Base-by-base conservation (phyloP, 2,329 filamentous ascomycete genomes). In the Fusarium temperatum region DNA sequence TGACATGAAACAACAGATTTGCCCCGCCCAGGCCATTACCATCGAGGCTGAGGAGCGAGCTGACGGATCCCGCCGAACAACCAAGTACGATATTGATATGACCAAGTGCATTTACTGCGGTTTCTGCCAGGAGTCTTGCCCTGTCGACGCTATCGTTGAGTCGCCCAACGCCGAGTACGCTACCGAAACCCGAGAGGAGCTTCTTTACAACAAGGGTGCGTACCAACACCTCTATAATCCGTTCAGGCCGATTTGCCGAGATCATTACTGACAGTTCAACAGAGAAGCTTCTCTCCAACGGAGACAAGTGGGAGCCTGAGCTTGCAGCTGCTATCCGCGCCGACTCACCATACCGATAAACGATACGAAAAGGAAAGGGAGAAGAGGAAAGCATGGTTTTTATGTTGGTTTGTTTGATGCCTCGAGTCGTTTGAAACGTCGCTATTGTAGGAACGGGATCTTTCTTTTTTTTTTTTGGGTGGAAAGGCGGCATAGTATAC, bases 31-130 rank as follows among this genome's bases (percentile, higher is more conserved):
- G 86, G 96, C 96, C 81, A 99, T 99, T 84, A 99, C 96, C 60
- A 99, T 99, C 80, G 96, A 99, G 87, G 96, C 96, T 65, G 96
- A 99, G 85, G 96, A 99, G 88, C 95, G 96, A 82, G 94, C 94
- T 81, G 96, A 99, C 80, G 96, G 96, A 74, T 97, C 94, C 81
- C 92, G 96, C 84, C 91, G 96, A 82, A 99, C 96, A 58, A 98
- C 96, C 68, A 92, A 96, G 82, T 99, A 99, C 86, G 96, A 99
- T 83, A 98, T 99, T 82, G 96, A 99, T 86, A 99, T 99, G 96
- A 98, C 96, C 81, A 99, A 99, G 89, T 99, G 96, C 87, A 99
- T 99, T 85, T 99, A 98, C 91, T 98, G 96, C 84, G 96, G 96
- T 58, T 97, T 97, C 87, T 98, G 96, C 90, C 96, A 98, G 87